Evolutionary conservation across 306 rosid genomes (phyloP), one percentile per base, ranked within the genome.

Genomic region (Malus sylvestris): DNA sequence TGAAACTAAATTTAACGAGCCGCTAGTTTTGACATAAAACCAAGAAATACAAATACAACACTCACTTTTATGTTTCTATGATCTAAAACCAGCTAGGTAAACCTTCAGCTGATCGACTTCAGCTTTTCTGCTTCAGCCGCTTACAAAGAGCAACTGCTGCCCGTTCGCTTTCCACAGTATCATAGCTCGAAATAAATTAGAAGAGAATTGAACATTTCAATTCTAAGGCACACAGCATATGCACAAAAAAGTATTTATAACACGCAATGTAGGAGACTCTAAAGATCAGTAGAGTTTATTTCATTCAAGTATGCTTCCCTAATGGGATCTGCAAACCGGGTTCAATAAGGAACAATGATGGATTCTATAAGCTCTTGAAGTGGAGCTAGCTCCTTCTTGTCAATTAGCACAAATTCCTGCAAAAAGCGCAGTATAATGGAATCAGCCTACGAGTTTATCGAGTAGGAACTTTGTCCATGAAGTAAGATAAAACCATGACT

Each of bases 281-380:
- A 3, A 53, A 78, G 82, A 81, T 70, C 67, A 67, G 71, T 81
- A 76, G 27, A 67, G 60, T 61, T 85, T 78, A 72, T 86, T 79
- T 29, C 33, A 69, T 80, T 75, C 57, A 72, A 70, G 57, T 61
- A 64, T 60, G 83, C 61, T 72, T 69, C 83, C 78, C 86, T 74
- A 71, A 10, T 72, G 81, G 70, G 75, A 67, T 74, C 62, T 66
- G 49, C 66, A 58, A 68, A 75, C 79, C 81, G 76, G 78, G 84
- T 86, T 89, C 76, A 96, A 77, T 91, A 96, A 52, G 97, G 93
- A 82, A 90, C 88, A 30, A 91, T 70, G 59, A 95, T 96, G 77
- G 99, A 91, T 75, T 96, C 99, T 72, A 96, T 91, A 76, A 96
- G 98, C 87, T 96, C 99, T 76, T 96, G 99, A 69, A 96, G 99